Conservation (phyloP, 2,329 filamentous ascomycete species). For the Dichotomopilus funicola region DNA sequence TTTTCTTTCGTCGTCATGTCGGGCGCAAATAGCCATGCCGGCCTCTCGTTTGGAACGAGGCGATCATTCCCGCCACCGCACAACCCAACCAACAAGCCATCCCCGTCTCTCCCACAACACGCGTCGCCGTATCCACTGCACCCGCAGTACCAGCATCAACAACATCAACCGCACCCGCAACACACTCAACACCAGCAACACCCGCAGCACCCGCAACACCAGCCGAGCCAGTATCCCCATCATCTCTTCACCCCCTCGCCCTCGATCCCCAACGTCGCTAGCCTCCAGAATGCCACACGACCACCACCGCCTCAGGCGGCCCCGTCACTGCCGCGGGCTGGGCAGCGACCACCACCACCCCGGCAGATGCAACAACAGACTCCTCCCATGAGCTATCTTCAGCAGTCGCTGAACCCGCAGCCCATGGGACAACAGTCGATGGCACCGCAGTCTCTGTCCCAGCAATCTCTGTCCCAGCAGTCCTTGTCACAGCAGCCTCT, state of each 20-base stretch:
- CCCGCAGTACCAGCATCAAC: conserved; percentile 44
- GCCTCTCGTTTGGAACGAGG: conserved; percentile 47
- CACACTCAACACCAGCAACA: neutral
- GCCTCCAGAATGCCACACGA: conserved; percentile 40
- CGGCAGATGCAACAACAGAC: conserved; percentile 40
- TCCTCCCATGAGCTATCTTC: conserved; percentile 29
- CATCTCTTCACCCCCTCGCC: conserved; percentile 46
- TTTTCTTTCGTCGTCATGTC: conserved; percentile 25
- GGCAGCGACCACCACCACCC: conserved; percentile 39
- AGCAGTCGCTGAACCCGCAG: conserved; percentile 31
- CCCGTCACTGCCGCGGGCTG: conserved; percentile 40
- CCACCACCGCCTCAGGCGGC: conserved; percentile 41
- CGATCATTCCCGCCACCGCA: conserved; percentile 43
- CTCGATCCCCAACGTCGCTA: conserved; percentile 42
- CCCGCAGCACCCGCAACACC: conserved; percentile 10
- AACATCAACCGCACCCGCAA: conserved; percentile 33
- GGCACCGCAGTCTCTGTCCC: conserved; percentile 18
- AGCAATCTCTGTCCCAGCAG: conserved; percentile 24
- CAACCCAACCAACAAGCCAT: conserved; percentile 48
- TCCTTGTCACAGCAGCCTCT: conserved; percentile 16
- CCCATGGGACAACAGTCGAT: conserved; percentile 25
- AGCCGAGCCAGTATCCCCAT: conserved; percentile 42
- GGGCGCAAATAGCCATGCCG: conserved; percentile 44
- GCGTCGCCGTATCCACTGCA: conserved; percentile 44
- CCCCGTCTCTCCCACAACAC: conserved; percentile 46